A percentile compares a stretch with the other conserved stretches of the same genome.
Conservation (phyloP, 2,329 filamentous ascomycete species). For the Penicillium frequentans region DNA sequence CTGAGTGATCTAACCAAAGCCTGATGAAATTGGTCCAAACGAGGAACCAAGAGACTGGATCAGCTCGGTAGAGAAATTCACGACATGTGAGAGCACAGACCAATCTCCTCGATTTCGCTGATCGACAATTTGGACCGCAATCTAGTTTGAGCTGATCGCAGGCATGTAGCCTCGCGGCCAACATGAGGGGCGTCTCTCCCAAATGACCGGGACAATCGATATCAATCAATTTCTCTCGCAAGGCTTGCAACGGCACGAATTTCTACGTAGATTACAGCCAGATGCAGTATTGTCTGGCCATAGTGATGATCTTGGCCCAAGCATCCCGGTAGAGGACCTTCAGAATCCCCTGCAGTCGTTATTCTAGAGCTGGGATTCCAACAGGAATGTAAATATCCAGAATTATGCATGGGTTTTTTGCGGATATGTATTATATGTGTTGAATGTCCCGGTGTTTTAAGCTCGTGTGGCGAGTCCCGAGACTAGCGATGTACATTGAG, state of each 20-base stretch:
- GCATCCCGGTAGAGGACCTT: not conserved
- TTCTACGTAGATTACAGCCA: not conserved
- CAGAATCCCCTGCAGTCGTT: not conserved
- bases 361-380: not conserved
- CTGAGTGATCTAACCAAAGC: too few species aligned
- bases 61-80: not conserved
- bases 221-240: not conserved
- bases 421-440: too few species aligned
- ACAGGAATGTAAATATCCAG: too few species aligned
- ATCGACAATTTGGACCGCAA: not conserved
- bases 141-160: too few species aligned
- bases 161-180: not conserved
- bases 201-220: not conserved
- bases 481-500: too few species aligned
- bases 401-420: too few species aligned
- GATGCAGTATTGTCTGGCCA: not conserved
- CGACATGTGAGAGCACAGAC: not conserved
- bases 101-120: not conserved
- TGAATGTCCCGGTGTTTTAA: too few species aligned
- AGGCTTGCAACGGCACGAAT: not conserved
- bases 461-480: too few species aligned
- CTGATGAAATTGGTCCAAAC: too few species aligned
- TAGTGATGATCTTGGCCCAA: not conserved
- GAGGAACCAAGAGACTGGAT: not conserved
- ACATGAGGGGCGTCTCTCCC: too few species aligned